Conservation (phyloP, 495 filamentous ascomycete species). For the Penicillium nucicola region DNA sequence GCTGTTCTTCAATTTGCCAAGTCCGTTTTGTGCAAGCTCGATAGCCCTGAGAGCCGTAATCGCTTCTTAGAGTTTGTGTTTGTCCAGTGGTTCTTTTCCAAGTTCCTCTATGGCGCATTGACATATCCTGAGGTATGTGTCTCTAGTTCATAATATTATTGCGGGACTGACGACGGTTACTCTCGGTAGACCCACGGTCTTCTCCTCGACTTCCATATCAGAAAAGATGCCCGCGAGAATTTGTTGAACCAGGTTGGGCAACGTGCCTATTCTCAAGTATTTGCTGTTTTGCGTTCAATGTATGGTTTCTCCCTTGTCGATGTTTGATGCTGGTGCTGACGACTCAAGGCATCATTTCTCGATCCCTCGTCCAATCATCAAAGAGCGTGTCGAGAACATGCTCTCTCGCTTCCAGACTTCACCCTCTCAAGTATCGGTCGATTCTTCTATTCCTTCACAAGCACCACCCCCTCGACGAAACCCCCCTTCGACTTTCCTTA, state of each 20-base stretch:
- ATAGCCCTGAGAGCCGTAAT: slow-evolving; percentile 63
- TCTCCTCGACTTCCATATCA: slow-evolving; percentile 87
- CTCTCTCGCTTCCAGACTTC: slow-evolving; percentile 55
- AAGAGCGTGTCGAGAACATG: slow-evolving; percentile 73
- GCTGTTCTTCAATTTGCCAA: slow-evolving; percentile 77
- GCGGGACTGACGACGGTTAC: slow-evolving; percentile 6
- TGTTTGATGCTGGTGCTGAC: slow-evolving; percentile 8
- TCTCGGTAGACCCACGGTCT: slow-evolving; percentile 68
- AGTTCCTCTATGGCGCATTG: slow-evolving; percentile 78
- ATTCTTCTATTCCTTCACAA: not conserved
- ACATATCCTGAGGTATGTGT: slow-evolving; percentile 79
- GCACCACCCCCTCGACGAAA: slow-evolving; percentile 10
- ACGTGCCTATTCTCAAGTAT: slow-evolving; percentile 71
- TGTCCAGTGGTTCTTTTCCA: slow-evolving; percentile 87
- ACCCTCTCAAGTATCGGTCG: not conserved
- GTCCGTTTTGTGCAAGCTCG: slow-evolving; percentile 75
- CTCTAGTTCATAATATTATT: not conserved
- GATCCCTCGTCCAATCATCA: slow-evolving; percentile 53
- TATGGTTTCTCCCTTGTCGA: slow-evolving; percentile 20
- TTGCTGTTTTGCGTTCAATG: slow-evolving; percentile 47
- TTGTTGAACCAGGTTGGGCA: slow-evolving; percentile 81
- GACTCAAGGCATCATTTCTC: slow-evolving; percentile 36
- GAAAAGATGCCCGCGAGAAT: slow-evolving; percentile 81
- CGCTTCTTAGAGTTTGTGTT: slow-evolving; percentile 76
- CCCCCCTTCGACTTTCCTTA: slow-evolving; percentile 33